Evolutionary conservation across 106 monocot genomes (phyloP), one percentile per base, ranked within the genome.

Genomic region (Platanthera guangdongensis): DNA sequence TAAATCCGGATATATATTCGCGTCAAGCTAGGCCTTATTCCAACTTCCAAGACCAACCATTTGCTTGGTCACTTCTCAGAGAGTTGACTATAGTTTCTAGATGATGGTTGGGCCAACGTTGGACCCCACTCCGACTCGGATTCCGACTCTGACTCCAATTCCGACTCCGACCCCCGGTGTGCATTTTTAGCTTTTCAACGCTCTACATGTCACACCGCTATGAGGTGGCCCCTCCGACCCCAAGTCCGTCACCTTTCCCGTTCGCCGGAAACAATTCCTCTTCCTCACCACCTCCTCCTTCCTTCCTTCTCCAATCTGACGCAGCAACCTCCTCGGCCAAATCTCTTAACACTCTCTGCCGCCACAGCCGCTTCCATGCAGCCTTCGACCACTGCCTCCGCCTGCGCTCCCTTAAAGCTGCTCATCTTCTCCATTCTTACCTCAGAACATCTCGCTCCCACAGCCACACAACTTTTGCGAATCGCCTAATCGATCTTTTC

Each of bases 351-450:
- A 8, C 72, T 72, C 72, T 72, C 22, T 72, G 72, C 14, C 18
- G 46, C 69, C 80, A 70, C 13, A 45, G 47, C 16, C 53, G 69
- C 18, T 68, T 75, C 46, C 80, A 75, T 4, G 75, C 75, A 68
- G 80, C 80, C 69, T 81, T 81, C 65, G 49, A 67, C 55, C 75
- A 54, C 68, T 75, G 80, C 70, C 47, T 65, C 47, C 75, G 49
- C 51, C 45, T 67, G 48, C 22, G 69, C 12, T 75, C 74, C 8
- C 68, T 81, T 53, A 32, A 75, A 13, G 68, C 75, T 47, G 75
- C 49, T 12, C 74, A 28, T 52, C 65, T 45, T 5, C 80, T 81
- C 68, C 75, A 57, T 16, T 81, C 75, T 8, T 69, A 74, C 80
- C 50, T 81, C 69, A 4, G 47, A 8, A 32, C 57, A 16, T 45